Conservation (phyloP, 2,329 filamentous ascomycete species). For the Diaporthe eres region DNA sequence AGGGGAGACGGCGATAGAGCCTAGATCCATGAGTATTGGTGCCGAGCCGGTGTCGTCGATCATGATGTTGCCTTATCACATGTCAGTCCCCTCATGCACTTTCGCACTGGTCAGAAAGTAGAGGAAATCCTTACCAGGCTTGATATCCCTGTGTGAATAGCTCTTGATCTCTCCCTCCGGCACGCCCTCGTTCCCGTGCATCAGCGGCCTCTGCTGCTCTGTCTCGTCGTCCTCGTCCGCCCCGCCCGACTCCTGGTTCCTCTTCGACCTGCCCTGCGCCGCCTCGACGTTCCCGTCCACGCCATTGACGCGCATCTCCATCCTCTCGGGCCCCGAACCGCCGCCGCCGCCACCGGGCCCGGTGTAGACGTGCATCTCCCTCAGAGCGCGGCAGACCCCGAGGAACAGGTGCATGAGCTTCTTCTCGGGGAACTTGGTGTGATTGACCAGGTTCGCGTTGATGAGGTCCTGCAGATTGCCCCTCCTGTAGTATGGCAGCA, state of each 20-base stretch:
- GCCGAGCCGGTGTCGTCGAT: conserved; percentile 90
- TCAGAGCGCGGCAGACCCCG: conserved; percentile 89
- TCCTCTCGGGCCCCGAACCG: conserved; percentile 57
- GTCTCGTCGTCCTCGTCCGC: conserved; percentile 78
- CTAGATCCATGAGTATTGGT: conserved; percentile 97
- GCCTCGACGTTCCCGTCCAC: conserved; percentile 55
- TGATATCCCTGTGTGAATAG: conserved; percentile 97
- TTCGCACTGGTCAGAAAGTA: no score
- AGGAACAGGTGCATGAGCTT: conserved; percentile 91
- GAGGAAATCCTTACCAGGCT: conserved; percentile 78
- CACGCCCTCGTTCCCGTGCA: conserved; percentile 82
- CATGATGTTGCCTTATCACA: conserved; percentile 90
- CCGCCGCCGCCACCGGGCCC: conserved; percentile 54
- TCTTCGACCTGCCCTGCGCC: conserved; percentile 58
- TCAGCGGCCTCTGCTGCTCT: conserved; percentile 84
- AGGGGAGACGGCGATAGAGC: conserved; percentile 89
- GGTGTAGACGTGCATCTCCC: conserved; percentile 91
- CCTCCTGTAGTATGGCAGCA: conserved; percentile 94
- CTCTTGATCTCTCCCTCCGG: conserved; percentile 79
- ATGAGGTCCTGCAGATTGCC: conserved; percentile 98
- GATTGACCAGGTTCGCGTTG: conserved; percentile 98
- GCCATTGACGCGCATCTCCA: conserved; percentile 62
- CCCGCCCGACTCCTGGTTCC: conserved; percentile 53
- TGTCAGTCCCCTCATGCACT: background rate
- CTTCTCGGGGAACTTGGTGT: conserved; percentile 89